phyloP scores from a whole-genome alignment of 169 alveolate genomes.

The Perkinsus marinus region DNA sequence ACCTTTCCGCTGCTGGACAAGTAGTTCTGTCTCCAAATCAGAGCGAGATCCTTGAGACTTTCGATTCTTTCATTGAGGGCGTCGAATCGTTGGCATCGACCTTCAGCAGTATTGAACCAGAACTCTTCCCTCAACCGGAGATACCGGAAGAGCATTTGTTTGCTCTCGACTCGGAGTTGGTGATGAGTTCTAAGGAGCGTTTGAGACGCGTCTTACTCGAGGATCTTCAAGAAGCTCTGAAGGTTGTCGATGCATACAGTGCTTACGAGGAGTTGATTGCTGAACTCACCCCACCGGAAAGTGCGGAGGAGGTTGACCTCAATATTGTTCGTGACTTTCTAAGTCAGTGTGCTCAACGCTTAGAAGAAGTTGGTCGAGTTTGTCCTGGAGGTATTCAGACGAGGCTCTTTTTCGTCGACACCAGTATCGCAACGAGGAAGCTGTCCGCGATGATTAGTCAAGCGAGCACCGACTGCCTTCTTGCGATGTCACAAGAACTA shows the following conservation, averaged over 20 bases:
- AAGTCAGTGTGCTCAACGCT: background rate
- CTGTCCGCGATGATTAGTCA: background rate
- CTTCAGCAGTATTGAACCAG: background rate
- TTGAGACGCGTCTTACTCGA: background rate
- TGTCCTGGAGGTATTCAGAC: background rate
- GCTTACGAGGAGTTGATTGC: background rate
- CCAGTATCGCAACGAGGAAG: background rate
- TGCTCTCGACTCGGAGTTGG: background rate
- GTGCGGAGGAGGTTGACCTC: background rate
- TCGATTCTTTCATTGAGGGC: background rate
- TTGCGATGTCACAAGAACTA: background rate
- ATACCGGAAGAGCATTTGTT: background rate
- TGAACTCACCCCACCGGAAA: background rate
- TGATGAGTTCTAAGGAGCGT: background rate
- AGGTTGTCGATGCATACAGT: background rate
- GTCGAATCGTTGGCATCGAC: background rate
- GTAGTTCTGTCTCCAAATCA: background rate
- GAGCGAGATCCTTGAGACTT: background rate
- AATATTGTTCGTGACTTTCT: background rate
- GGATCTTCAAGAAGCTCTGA: background rate
- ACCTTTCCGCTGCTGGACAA: background rate
- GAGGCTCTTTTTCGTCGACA: background rate
- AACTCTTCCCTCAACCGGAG: background rate
- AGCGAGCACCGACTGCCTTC: background rate
- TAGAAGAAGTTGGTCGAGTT: background rate